Evolutionary conservation across 73 alveolate genomes (phyloP).

Genomic region (Halteria grandinella): DNA sequence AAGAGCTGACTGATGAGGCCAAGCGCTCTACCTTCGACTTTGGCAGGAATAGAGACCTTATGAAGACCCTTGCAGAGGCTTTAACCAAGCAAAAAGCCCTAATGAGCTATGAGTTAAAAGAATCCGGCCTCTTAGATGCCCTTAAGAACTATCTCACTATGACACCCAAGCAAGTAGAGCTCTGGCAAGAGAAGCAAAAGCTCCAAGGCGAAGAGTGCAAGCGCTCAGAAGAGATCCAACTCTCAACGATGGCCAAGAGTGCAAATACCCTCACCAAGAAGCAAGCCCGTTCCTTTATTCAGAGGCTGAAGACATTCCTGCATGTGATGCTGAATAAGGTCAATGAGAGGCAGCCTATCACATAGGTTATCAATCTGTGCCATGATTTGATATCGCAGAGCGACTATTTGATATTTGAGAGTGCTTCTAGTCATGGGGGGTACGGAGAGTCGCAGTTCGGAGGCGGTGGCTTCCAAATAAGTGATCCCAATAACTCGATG

Average conservation of each 20-base stretch:
- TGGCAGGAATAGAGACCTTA: neutral
- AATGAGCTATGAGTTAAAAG: slow-evolving; percentile 49
- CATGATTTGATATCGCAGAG: slow-evolving; percentile 23
- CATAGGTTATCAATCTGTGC: slow-evolving; percentile 21
- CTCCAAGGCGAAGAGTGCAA: slow-evolving; percentile 25
- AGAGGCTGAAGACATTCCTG: slow-evolving; percentile 20
- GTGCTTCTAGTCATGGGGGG: too few relatives aligned
- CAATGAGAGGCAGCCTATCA: slow-evolving; percentile 21
- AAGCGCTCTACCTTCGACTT: slow-evolving; percentile 10
- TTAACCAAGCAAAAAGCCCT: slow-evolving; percentile 18
- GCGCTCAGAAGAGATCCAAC: slow-evolving; percentile 37
- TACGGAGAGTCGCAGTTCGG: too few relatives aligned
- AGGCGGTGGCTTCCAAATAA: too few relatives aligned
- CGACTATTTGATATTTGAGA: slow-evolving; percentile 26
- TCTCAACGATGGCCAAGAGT: slow-evolving; percentile 12
- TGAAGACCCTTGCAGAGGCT: slow-evolving; percentile 11
- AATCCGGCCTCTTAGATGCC: slow-evolving; percentile 38
- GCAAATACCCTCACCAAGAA: slow-evolving; percentile 20
- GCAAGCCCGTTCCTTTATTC: slow-evolving; percentile 31
- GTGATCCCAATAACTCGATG: slow-evolving; percentile 37
- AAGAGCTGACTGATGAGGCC: slow-evolving; percentile 23
- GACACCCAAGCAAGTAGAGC: slow-evolving; percentile 19
- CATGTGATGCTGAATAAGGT: slow-evolving; percentile 15
- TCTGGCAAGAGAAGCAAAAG: neutral
- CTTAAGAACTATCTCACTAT: slow-evolving; percentile 6